Conservation (phyloP, 306 rosid species). For the Vicia faba region DNA sequence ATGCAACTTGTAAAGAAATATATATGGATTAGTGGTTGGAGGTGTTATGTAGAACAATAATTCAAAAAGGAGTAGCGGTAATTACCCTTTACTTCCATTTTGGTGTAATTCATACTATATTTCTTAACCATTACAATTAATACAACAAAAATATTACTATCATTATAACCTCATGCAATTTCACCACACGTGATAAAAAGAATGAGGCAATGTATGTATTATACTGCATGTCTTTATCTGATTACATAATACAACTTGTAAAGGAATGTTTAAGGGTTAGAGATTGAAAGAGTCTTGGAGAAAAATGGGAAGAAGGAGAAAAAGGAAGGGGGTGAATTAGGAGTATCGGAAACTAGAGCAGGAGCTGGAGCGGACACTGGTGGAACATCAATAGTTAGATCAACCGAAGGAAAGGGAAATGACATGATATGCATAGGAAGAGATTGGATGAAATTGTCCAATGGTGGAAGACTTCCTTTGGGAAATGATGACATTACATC, state of each 20-base stretch:
- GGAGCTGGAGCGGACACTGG: neutral
- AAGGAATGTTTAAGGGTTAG: constrained; percentile 32
- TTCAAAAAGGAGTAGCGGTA: too few relatives aligned
- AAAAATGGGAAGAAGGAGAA: constrained; percentile 34
- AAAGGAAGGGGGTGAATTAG: constrained; percentile 29
- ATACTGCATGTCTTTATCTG: too few relatives aligned
- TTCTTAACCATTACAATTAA: too few relatives aligned
- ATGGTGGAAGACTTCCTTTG: neutral
- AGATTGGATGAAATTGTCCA: neutral
- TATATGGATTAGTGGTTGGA: too few relatives aligned
- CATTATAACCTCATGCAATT: too few relatives aligned
- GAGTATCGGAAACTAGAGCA: neutral
- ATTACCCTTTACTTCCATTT: too few relatives aligned
- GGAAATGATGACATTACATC: neutral
- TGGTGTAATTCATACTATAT: too few relatives aligned
- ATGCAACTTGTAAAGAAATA: too few relatives aligned
- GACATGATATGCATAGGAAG: neutral
- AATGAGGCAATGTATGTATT: neutral
- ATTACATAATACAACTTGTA: neutral
- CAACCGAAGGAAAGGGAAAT: constrained; percentile 27
- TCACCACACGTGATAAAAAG: too few relatives aligned
- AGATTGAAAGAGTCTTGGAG: constrained; percentile 39
- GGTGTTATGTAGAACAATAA: too few relatives aligned
- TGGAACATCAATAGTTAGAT: constrained; percentile 1
- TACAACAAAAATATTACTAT: too few relatives aligned